Evolutionary conservation across 106 monocot species (phyloP).

Genomic region (Narthecium ossifragum): DNA sequence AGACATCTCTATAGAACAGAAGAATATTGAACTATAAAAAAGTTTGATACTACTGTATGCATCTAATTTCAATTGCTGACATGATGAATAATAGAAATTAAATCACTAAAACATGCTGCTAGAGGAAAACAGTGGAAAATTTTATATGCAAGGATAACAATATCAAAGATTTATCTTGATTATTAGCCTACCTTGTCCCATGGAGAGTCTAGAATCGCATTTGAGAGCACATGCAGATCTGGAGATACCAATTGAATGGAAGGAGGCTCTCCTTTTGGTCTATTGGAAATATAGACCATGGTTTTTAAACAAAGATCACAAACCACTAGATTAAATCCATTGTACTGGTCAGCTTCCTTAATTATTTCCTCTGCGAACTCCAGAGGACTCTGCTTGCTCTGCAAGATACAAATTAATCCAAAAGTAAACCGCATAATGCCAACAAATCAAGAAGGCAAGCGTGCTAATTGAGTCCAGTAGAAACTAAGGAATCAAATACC

Average conservation of each 20-base stretch:
- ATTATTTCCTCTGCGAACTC: conserved; percentile 67
- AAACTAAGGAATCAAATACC: background rate
- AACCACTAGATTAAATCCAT: conserved; percentile 74
- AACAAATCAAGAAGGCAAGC: background rate
- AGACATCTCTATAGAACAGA: too few relatives aligned
- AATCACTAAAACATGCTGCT: too few relatives aligned
- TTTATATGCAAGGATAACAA: too few relatives aligned
- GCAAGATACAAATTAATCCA: background rate
- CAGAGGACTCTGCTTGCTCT: conserved; percentile 57
- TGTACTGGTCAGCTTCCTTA: conserved; percentile 65
- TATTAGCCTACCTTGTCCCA: conserved; percentile 68
- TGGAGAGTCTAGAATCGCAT: conserved; percentile 68
- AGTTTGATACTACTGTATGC: too few relatives aligned
- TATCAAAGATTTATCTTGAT: background rate
- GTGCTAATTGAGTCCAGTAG: background rate
- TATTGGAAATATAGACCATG: conserved; percentile 85
- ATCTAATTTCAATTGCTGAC: too few relatives aligned
- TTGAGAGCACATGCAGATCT: conserved; percentile 88
- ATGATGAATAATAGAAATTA: too few relatives aligned
- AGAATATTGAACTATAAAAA: too few relatives aligned
- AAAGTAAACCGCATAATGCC: background rate
- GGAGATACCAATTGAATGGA: conserved; percentile 49
- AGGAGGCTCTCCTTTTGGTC: conserved; percentile 42
- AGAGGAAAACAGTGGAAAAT: too few relatives aligned
- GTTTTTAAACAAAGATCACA: conserved; percentile 55